Base-by-base conservation (phyloP, 306 rosid species). In the Abrus pulchellus region DNA sequence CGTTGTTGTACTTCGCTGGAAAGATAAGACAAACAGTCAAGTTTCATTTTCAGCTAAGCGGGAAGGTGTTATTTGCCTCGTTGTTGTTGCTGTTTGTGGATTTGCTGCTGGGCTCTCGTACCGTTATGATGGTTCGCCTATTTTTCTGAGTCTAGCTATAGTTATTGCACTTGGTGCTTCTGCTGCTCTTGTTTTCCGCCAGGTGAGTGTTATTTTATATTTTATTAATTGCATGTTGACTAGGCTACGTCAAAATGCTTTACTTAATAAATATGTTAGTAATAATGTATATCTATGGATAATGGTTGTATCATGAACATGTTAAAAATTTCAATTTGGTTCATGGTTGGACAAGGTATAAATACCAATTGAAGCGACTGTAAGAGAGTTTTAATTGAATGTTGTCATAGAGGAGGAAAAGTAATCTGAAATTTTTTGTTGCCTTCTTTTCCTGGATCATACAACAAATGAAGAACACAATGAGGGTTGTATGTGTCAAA, bases 1-100 rank as follows among this genome's bases (percentile, higher is more conserved):
- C 60, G 97, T 93, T 48, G 78, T 95, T 63, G 80, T 89, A 41
- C 97, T 95, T 85, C 99, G 99, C 75, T 93, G 93, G 97, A 92
- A 82, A 68, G 96, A 85, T 65, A 93, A 76, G 85, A 85, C 88
- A 72, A 49, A 57, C 36, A 70, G 87, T 68, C 92, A 82, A 64
- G 89, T 80, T 49, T 82, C 94, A 32, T 77, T 85, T 68, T 83
- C 97, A 34, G 65, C 91, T 70, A 85, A 89, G 91, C 84, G 68
- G 72, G 98, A 93, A 87, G 99, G 99, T 49, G 82, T 93, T 79
- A 59, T 85, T 85, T 96, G 97, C 89, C 91, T 96, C 47, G 30
- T 86, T 38, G 60, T 85, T 59, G 68, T 92, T 75, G 98, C 92
- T 71, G 74, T 86, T 54, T 77, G 86, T 66, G 99, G 97, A 82